Evolutionary conservation across 1,139 yeast genomes (phyloP), one percentile per base, ranked within the genome.

Genomic region (Citeromyces siamensis): DNA sequence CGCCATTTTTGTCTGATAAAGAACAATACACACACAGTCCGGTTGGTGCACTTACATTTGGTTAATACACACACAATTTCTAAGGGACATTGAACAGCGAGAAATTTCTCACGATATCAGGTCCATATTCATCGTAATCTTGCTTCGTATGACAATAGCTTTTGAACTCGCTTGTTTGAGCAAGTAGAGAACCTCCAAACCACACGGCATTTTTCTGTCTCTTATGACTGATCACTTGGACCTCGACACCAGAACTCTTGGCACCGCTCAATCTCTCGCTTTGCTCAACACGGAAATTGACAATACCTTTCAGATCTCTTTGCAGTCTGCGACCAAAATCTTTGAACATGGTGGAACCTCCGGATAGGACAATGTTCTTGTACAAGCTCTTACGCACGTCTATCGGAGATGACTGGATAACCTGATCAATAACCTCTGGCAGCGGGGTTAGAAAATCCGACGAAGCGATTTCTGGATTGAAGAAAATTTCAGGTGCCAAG

Each of bases 281-380:
- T 43, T 71, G 67, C 40, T 77, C 77, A 44, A 90, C 85, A 60
- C 99, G 78, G 46, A 83, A 90, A 52, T 84, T 88, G 20, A 86
- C 97, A 47, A 93, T 67, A 6, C 72, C 58, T 61, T 86, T 85
- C 55, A 93, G 68, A 58, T 93, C 99, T 60, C 97, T 80, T 62
- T 93, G 98, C 48, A 93, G 68, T 61, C 99, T 77, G 63, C 97
- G 81, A 38, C 97, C 97, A 53, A 90, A 93, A 59, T 90, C 97
- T 55, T 86, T 86, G 59, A 93, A 93, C 98, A 90, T 90, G 19
- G 99, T 90, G 2, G 96, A 86, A 37, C 99, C 99, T 49, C 98
- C 98, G 29, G 95, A 83, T 35, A 90, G 68, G 19, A 93, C 99
- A 53, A 93, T 90, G 60, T 93, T 93, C 59, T 81, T 84, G 65